Evolutionary conservation across 768 basidiomycete genomes (phyloP).

Genomic region (Auricularia auricula-judae): DNA sequence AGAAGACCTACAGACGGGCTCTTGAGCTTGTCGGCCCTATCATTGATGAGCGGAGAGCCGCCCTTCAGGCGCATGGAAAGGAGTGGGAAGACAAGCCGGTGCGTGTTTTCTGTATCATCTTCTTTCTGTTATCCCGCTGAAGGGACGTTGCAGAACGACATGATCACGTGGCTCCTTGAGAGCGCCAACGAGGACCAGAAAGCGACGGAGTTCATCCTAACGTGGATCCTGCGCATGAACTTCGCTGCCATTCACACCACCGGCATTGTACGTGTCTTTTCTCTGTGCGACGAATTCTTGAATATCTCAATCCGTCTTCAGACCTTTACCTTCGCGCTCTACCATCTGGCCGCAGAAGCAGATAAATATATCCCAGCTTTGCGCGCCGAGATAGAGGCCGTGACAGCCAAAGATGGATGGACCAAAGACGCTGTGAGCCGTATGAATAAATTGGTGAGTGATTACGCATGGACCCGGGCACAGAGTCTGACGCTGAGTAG

Average conservation of each 20-base stretch:
- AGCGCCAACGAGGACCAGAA: not conserved
- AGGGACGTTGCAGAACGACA: too few species aligned
- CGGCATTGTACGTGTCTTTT: conserved; percentile 8
- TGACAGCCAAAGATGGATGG: conserved; percentile 12
- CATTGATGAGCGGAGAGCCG: too few species aligned
- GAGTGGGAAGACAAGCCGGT: too few species aligned
- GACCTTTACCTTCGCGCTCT: conserved; percentile 13
- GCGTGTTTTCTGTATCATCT: too few species aligned
- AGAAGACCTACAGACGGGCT: too few species aligned
- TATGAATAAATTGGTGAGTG: conserved; percentile 10
- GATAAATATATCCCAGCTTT: conserved; percentile 7
- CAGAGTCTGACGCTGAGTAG: too few species aligned
- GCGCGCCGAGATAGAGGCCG: conserved; percentile 12
- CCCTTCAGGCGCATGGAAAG: too few species aligned
- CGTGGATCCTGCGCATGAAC: conserved; percentile 8
- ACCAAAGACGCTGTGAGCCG: conserved; percentile 11
- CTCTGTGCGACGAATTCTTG: too few species aligned
- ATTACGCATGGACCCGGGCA: not conserved
- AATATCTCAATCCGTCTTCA: not conserved
- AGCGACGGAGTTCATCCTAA: not conserved
- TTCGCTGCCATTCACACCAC: conserved; percentile 15
- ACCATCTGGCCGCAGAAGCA: conserved; percentile 10
- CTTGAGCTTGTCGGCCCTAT: too few species aligned
- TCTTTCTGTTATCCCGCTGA: too few species aligned
- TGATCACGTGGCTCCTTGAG: too few species aligned